phyloP scores from a whole-genome alignment of 495 filamentous ascomycete species.

The Hypoxylon perforatum region DNA sequence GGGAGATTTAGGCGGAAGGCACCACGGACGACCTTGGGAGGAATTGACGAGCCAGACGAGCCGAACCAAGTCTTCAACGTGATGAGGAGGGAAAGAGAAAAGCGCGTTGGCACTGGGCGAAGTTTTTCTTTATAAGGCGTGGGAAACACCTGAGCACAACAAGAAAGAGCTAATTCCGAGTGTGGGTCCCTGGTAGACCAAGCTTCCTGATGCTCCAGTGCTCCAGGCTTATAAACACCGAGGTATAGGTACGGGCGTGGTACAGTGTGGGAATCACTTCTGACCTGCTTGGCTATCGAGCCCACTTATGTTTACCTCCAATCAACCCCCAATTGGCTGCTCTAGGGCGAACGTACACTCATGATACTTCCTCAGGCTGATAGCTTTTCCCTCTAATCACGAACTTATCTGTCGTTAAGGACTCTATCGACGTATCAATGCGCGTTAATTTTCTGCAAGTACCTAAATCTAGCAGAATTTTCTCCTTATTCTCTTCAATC shows the following conservation, averaged over 20 bases:
- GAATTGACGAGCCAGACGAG: constrained; percentile 47
- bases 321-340: constrained; percentile 33
- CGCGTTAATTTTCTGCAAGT: constrained; percentile 29
- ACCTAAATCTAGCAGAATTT: too few relatives aligned
- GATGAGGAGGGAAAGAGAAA: constrained; percentile 45
- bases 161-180: constrained; percentile 43
- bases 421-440: constrained; percentile 1
- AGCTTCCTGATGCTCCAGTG: constrained; percentile 31
- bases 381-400: constrained; percentile 6
- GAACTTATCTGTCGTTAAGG: constrained; percentile 6
- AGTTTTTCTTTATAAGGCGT: constrained; percentile 45
- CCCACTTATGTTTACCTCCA: constrained; percentile 14
- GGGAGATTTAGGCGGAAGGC: constrained; percentile 46
- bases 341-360: constrained; percentile 22
- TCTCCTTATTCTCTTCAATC: too few relatives aligned
- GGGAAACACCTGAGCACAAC: constrained; percentile 34
- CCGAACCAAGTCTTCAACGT: constrained; percentile 50
- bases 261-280: constrained; percentile 33
- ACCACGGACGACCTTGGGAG: constrained; percentile 48
- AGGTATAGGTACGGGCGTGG: constrained; percentile 32
- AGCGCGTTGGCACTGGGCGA: constrained; percentile 46
- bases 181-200: constrained; percentile 38
- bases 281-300: constrained; percentile 1
- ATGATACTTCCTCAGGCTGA: constrained; percentile 5
- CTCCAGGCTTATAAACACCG: constrained; percentile 9